Evolutionary conservation across 352 stramenopile genomes (phyloP).

Genomic region (Globisporangium solare): DNA sequence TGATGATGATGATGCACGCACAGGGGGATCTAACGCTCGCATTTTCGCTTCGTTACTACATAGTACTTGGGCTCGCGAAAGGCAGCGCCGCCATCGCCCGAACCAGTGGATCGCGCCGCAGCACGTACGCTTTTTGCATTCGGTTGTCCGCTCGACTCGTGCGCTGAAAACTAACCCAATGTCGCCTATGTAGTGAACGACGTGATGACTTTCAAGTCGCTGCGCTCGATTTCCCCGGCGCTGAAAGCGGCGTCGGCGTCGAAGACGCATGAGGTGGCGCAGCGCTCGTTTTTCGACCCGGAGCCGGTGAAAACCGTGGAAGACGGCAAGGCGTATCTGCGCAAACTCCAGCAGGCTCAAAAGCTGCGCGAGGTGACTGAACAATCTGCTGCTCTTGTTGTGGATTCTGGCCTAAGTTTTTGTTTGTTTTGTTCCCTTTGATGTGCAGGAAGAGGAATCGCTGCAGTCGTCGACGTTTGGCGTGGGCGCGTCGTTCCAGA

Average conservation of each 20-base stretch:
- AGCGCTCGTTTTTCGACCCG: constrained; percentile 75
- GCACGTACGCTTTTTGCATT: constrained; percentile 23
- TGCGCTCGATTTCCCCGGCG: constrained; percentile 41
- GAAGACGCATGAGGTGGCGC: not conserved
- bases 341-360: constrained; percentile 48
- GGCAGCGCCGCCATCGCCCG: constrained; percentile 8
- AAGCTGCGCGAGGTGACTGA: constrained; percentile 25
- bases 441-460: constrained; percentile 35
- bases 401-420: not conserved
- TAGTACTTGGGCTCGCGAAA: constrained; percentile 23
- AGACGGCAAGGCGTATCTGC: constrained; percentile 69
- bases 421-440: not conserved
- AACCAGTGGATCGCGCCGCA: constrained; percentile 24
- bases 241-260: constrained; percentile 28
- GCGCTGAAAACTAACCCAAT: constrained; percentile 1
- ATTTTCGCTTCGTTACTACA: constrained; percentile 8
- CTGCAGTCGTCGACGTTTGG: constrained; percentile 46
- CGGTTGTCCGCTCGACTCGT: not conserved
- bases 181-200: constrained; percentile 42
- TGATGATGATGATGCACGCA: not conserved
- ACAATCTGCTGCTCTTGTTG: not conserved
- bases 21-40: not conserved
- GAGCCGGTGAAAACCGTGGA: constrained; percentile 61
- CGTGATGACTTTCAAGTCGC: constrained; percentile 51
- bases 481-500: constrained; percentile 41